Base-by-base conservation (phyloP, 1,284 basidiomycete genomes). In the Leccinum subrobustum region DNA sequence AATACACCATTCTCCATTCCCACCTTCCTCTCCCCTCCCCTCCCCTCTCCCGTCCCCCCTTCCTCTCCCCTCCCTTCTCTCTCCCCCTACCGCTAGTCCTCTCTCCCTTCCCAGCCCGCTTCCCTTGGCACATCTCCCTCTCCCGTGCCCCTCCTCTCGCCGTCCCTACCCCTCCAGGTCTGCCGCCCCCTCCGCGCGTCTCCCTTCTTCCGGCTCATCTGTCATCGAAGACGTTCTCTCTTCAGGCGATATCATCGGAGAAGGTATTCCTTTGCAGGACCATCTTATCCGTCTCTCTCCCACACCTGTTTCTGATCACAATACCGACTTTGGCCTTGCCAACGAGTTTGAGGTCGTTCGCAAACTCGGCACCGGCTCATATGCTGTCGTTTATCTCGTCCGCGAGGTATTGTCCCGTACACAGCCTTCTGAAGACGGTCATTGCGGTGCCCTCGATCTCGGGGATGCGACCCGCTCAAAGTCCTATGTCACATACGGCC, bases 321-420 rank as follows among this genome's bases (percentile, higher is more conserved):
- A 69, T 64, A 75, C 78, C 66, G 67, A 77, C 63, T 75, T 77
- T 70, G 78, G 81, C 65, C 84, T 84, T 23, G 85, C 86, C 14
- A 77, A 74, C 25, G 85, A 89, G 67, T 92, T 95, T 66, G 86
- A 95, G 78, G 92, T 97, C 67, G 85, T 95, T 64, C 81, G 91
- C 59, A 84, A 86, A 66, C 83, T 96, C 54, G 95, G 95, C 50
- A 88, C 92, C 0, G 95, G 95, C 65, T 92, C 89, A 63, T 96
- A 96, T 73, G 94, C 95, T 18, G 90, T 95, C 67, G 95, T 98
- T 56, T 98, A 97, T 74, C 88, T 95, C 65, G 94, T 96, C 27
- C 86, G 89, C 58, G 94, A 97, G 76, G 84, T 95, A 51, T 78
- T 91, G 63, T 87, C 78, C 72, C 90, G 82, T 68, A 78, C 79